Percentiles rank a stretch among this genome's conserved stretches.
phyloP scores from a whole-genome alignment of 805 yeast species.

The Priceomyces fermenticarens region DNA sequence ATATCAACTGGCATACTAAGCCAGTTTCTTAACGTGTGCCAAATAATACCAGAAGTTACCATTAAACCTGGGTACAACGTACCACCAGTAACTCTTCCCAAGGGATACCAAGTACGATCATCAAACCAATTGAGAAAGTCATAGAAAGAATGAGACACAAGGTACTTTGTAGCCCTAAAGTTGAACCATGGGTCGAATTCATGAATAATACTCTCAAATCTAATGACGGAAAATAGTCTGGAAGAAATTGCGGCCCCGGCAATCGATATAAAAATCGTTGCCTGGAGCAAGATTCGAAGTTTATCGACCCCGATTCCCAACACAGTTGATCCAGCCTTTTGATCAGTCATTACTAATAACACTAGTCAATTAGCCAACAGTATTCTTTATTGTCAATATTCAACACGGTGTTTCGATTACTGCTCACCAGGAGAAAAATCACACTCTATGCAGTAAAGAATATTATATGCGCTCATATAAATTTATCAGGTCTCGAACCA shows the following conservation, averaged over 20 bases:
- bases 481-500: no score
- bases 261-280: conserved; percentile 67
- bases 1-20: conserved; percentile 85
- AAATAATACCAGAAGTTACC: conserved; percentile 94
- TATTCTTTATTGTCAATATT: conserved; percentile 9
- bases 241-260: conserved; percentile 92
- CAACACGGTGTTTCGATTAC: conserved; percentile 3
- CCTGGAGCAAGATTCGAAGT: conserved; percentile 50
- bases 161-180: conserved; percentile 91
- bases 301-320: conserved; percentile 34
- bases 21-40: conserved; percentile 61
- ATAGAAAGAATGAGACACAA: conserved; percentile 79
- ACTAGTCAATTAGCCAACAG: conserved; percentile 22
- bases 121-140: conserved; percentile 98
- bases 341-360: conserved; percentile 7
- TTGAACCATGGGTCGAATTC: conserved; percentile 98
- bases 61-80: conserved; percentile 96
- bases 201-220: conserved; percentile 95
- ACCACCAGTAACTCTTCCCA: conserved; percentile 99
- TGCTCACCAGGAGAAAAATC: background rate
- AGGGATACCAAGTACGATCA: conserved; percentile 98
- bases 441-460: background rate
- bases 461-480: no score
- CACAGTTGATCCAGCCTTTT: conserved; percentile 22
- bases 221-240: conserved; percentile 90